Percentiles rank a stretch among this genome's conserved stretches.
Evolutionary conservation across 306 rosid genomes (phyloP).

Genomic region (Alnus rubra): DNA sequence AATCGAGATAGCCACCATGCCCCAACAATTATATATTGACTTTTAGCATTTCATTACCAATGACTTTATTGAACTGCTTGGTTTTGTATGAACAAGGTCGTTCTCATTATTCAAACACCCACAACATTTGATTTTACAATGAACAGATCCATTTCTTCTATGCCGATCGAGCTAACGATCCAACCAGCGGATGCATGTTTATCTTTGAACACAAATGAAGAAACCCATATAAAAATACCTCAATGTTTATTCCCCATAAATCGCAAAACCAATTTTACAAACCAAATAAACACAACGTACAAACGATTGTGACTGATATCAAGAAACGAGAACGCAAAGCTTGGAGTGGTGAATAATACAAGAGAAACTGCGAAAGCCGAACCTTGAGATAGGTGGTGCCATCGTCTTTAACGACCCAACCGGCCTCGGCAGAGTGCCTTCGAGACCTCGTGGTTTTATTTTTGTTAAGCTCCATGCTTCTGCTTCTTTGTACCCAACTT

Average conservation of each 20-base stretch:
- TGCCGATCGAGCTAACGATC: neutral
- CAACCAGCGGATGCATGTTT: conserved; percentile 23
- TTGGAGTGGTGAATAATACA: neutral
- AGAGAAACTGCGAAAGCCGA: neutral
- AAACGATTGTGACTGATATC: neutral
- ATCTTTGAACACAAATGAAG: conserved; percentile 35
- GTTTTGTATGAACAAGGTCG: neutral
- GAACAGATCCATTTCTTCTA: neutral
- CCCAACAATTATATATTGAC: neutral
- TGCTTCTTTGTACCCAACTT: no score
- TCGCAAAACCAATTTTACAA: neutral
- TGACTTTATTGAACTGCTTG: neutral
- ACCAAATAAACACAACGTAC: neutral
- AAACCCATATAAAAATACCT: neutral
- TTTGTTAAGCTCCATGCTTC: no score
- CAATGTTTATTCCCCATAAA: neutral
- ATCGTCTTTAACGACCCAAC: conserved; percentile 94
- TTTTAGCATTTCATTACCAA: neutral
- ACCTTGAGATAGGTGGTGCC: conserved; percentile 95
- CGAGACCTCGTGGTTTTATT: conserved; percentile 75
- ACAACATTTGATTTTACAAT: neutral
- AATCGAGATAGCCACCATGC: neutral
- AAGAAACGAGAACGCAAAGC: neutral
- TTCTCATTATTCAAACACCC: neutral
- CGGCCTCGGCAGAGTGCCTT: conserved; percentile 96